Evolutionary conservation across 176 grass and related monocot genomes (phyloP), one percentile per base, ranked within the genome.

Genomic region (Aechmea fasciata): DNA sequence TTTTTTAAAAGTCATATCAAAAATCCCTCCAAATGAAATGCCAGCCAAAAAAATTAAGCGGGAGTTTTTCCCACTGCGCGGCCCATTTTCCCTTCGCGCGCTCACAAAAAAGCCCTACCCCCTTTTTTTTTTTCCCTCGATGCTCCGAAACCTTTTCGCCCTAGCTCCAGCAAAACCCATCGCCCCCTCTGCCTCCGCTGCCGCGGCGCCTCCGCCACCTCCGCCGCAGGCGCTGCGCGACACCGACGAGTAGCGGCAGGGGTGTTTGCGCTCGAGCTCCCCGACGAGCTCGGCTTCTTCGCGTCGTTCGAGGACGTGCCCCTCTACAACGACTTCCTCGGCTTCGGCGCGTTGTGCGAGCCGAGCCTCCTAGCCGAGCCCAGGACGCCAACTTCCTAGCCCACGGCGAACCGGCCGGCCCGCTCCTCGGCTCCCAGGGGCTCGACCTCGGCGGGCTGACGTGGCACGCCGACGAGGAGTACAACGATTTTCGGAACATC

Each of bases 401-500:
- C 1, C 54, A 74, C 33, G 47, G 13, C 15, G 77, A 0, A n/a
- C n/a, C n/a, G n/a, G n/a, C n/a, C n/a, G n/a, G n/a, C n/a, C n/a
- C n/a, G n/a, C n/a, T n/a, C n/a, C n/a, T n/a, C n/a, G n/a, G n/a
- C n/a, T n/a, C n/a, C n/a, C n/a, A n/a, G n/a, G n/a, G n/a, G n/a
- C n/a, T n/a, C n/a, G n/a, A n/a, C n/a, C n/a, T n/a, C n/a, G n/a
- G n/a, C n/a, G n/a, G n/a, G 63, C 71, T 83, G 71, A 13, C 63
- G 26, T 67, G 61, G 78, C 89, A 74, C 19, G 74, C 70, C n/a
- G 93, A 97, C 53, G 89, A 87, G 51, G 90, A 71, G 54, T 99
- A 92, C 67, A 47, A 89, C 7, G 28, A 29, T 2, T 29, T 29
- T 3, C 28, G 28, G 28, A 89, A 99, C 62, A 99, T 99, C 77